Evolutionary conservation across 2,329 filamentous ascomycete species (phyloP).

Genomic region (Sporothrix protearum): DNA sequence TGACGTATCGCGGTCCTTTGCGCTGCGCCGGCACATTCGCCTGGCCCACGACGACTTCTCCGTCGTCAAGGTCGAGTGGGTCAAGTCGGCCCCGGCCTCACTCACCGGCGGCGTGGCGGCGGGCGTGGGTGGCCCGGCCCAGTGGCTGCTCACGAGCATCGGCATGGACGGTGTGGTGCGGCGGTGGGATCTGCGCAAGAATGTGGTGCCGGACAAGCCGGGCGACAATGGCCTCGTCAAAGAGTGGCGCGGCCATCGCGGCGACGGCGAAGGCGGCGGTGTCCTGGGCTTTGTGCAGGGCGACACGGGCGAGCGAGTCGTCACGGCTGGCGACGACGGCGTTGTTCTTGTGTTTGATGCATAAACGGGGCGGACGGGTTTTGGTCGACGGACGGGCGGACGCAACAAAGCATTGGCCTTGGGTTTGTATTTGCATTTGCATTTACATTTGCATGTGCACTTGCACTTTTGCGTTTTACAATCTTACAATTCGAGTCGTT

Average conservation of each 20-base stretch:
- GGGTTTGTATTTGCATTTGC: neutral
- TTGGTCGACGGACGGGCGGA: too few species aligned
- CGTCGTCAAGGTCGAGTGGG: conserved; percentile 90
- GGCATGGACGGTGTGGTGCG: conserved; percentile 90
- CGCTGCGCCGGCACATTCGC: conserved; percentile 75
- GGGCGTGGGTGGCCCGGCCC: conserved; percentile 16
- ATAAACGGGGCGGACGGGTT: conserved; percentile 29
- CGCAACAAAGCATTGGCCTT: too few species aligned
- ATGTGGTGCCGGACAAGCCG: conserved; percentile 24
- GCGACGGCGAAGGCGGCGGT: conserved; percentile 81
- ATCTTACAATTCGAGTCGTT: too few species aligned
- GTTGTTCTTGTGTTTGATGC: conserved; percentile 65
- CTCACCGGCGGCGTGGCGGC: conserved; percentile 4
- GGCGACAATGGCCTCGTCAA: conserved; percentile 59
- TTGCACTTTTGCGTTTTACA: too few species aligned
- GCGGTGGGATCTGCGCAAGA: conserved; percentile 76
- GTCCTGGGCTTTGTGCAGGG: conserved; percentile 88
- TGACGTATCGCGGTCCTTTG: conserved; percentile 81
- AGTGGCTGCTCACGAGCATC: conserved; percentile 75
- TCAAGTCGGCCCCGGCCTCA: conserved; percentile 38
- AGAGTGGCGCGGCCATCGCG: conserved; percentile 87
- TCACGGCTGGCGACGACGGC: conserved; percentile 89
- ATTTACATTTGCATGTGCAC: too few species aligned
- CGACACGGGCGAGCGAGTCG: conserved; percentile 65
- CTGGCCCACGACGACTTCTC: conserved; percentile 84